A percentile compares a stretch with the other conserved stretches of the same genome.
These are phyloP conservation scores for Globisporangium cylindrosporum DNA, from an alignment of 352 stramenopile species.

Conservation along the genomic window DNA sequence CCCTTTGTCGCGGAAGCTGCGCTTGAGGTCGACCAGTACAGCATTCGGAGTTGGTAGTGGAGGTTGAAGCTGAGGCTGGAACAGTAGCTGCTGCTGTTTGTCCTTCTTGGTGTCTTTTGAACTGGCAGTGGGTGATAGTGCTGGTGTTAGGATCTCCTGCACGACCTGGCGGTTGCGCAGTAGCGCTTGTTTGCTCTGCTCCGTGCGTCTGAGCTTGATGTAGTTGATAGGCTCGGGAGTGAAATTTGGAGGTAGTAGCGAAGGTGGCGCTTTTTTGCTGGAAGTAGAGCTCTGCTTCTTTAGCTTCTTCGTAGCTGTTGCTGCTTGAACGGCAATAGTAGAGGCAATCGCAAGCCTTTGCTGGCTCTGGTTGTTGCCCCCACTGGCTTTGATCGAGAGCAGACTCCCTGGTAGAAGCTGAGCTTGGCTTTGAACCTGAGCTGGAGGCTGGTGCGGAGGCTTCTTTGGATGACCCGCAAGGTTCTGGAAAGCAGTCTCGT, in stretches of 20 bases:
- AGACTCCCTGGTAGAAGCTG: constrained; percentile 7
- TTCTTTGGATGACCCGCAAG: background rate
- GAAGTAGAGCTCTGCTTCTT: background rate
- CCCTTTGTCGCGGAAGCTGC: constrained; percentile 19
- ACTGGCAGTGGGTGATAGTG: constrained; percentile 4
- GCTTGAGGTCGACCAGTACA: constrained; percentile 9
- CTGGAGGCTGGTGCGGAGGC: constrained; percentile 3
- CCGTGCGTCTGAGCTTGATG: constrained; percentile 54
- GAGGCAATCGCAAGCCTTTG: background rate
- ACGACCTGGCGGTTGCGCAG: constrained; percentile 46
- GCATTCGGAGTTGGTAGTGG: constrained; percentile 4
- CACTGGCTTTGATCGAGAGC: constrained; percentile 9
- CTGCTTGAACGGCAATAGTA: background rate
- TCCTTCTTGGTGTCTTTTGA: background rate
- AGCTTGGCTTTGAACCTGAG: background rate
- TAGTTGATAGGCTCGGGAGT: constrained; percentile 59
- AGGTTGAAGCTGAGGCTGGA: too few species aligned
- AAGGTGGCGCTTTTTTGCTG: background rate
- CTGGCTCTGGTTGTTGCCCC: background rate
- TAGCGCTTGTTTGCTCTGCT: constrained; percentile 46
- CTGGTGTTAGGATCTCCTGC: constrained; percentile 49
- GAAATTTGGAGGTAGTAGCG: background rate
- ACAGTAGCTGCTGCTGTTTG: background rate
- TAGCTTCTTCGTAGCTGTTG: background rate
- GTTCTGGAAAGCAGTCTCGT: background rate